Percentiles rank a stretch among this genome's conserved stretches.
Evolutionary conservation across 139 green algal species (phyloP).

Genomic region (Volvox africanus): DNA sequence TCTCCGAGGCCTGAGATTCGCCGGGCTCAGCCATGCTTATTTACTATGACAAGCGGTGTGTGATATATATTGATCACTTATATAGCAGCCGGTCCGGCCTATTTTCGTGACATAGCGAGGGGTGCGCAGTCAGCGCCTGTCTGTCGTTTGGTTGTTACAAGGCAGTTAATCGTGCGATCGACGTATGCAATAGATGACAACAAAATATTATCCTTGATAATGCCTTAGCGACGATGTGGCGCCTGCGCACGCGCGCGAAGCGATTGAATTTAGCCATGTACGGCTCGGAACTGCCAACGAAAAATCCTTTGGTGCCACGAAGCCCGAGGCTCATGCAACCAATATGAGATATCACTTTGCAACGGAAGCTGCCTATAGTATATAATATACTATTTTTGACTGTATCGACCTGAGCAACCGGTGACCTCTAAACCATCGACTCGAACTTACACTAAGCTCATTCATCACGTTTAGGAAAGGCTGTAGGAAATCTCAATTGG

Average conservation of each 20-base stretch:
- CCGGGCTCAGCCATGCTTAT: conserved; percentile 8
- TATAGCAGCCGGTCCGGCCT: neutral
- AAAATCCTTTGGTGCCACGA: neutral
- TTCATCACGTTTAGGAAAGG: neutral
- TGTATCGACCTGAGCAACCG: too few relatives aligned
- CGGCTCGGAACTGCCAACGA: neutral
- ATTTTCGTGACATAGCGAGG: conserved; percentile 2
- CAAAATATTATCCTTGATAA: too few relatives aligned
- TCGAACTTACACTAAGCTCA: neutral
- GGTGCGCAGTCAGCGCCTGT: neutral
- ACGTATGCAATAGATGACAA: too few relatives aligned
- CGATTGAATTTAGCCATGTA: conserved; percentile 3
- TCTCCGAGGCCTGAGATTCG: conserved; percentile 19
- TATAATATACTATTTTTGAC: too few relatives aligned
- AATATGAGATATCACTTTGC: too few relatives aligned
- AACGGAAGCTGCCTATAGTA: too few relatives aligned
- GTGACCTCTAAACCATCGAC: conserved; percentile 24
- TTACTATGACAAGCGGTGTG: neutral
- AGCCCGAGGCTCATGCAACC: too few relatives aligned
- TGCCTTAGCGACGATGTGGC: too few relatives aligned
- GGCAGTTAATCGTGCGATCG: neutral
- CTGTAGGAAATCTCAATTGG: neutral
- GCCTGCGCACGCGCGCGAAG: neutral
- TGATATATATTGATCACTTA: too few relatives aligned
- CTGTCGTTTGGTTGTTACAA: neutral